A percentile compares a stretch with the other conserved stretches of the same genome.
Evolutionary conservation across 345 rosid genomes (phyloP).

Genomic region (Bruguiera gymnorhiza): DNA sequence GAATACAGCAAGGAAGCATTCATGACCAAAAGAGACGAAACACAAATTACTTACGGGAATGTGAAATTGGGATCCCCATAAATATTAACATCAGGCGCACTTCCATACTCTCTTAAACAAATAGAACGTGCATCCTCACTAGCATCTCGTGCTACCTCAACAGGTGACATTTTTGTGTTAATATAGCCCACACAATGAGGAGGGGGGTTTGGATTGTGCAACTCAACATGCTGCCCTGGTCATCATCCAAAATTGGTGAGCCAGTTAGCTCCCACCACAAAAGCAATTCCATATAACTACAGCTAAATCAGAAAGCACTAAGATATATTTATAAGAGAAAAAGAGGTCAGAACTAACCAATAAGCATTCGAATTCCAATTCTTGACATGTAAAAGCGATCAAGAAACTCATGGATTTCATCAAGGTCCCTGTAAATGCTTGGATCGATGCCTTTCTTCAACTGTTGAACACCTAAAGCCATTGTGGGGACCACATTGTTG

Average conservation of each 20-base stretch:
- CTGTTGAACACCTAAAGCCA: conserved; percentile 97
- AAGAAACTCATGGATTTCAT: conserved; percentile 87
- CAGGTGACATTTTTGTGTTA: conserved; percentile 92
- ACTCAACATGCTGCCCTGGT: conserved; percentile 98
- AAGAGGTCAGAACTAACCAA: conserved; percentile 47
- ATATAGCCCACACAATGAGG: conserved; percentile 82
- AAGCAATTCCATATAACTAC: background rate
- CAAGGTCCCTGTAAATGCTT: conserved; percentile 57
- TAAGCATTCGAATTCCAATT: conserved; percentile 91
- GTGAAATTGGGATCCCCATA: conserved; percentile 92
- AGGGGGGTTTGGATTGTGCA: conserved; percentile 90
- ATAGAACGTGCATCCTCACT: conserved; percentile 85
- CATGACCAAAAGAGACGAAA: background rate
- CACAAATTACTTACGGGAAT: conserved; percentile 66
- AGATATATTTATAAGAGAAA: background rate
- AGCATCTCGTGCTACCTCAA: conserved; percentile 81
- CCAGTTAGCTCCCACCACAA: background rate
- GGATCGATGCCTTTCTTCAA: conserved; percentile 67
- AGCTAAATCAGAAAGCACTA: background rate
- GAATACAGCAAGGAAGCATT: background rate
- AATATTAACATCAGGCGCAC: conserved; percentile 71
- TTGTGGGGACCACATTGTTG: conserved; percentile 93
- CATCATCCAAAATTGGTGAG: conserved; percentile 23
- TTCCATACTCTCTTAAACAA: conserved; percentile 85
- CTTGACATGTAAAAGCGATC: conserved; percentile 95